Base-by-base conservation (phyloP, 352 stramenopile species). In the Pythium brachiatum region DNA sequence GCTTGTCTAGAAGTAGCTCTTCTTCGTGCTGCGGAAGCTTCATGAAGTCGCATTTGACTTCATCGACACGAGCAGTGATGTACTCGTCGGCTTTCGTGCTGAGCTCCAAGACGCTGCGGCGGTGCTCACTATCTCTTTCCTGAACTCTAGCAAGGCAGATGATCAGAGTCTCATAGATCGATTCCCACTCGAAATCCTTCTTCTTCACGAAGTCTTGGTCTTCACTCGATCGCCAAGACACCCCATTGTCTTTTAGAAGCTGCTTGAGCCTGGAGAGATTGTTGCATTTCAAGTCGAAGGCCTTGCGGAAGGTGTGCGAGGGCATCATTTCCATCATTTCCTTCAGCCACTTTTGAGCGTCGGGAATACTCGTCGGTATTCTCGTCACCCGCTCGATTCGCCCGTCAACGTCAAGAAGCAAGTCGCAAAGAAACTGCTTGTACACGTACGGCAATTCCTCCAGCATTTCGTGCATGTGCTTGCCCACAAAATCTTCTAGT, bases 141-240 rank as follows among this genome's bases (percentile, higher is more conserved):
- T 89, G 76, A 7, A 91, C 80, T 48, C 77, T 69, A 27, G 62
- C 47, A 9, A 91, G 61, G 23, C 82, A 91, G n/a, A 81, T 51
- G 9, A 88, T 54, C 3, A 89, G 36, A 2, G 82, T 89, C 13
- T 91, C 82, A 36, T 78, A 82, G 0, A 76, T 73, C 16, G 80
- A 89, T 13, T 86, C 82, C 80, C 82, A 91, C 41, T 73, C 72
- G 11, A 81, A 47, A 23, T 91, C 80, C 0, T 85, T 68, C 26
- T 79, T 86, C 13, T 66, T 73, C 25, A 87, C 15, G 52, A 41
- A 16, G 48, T 70, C 34, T 34, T 32, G 23, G 44, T 75, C 52
- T 57, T 41, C 21, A 31, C 44, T 2, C 5, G 4, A 29, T 46
- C 5, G n/a, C 13, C 34, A 67, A 12, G 21, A 54, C 0, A 75